Conservation (phyloP, 208 protist genomes). For the Crithidia brevicula region DNA sequence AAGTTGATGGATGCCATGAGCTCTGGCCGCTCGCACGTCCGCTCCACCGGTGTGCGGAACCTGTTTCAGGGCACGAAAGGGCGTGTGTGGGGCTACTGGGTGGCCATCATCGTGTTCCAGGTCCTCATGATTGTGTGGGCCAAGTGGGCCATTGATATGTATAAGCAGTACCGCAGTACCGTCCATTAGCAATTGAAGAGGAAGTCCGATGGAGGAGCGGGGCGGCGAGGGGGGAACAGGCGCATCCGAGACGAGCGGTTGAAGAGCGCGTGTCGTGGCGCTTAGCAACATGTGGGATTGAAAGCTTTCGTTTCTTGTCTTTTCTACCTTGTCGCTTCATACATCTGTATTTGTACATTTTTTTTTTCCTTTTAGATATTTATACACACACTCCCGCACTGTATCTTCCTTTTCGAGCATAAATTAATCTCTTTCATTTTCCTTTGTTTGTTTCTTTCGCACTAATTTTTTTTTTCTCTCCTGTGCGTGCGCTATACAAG, state of each 20-base stretch:
- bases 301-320: too few species aligned
- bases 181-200: too few species aligned
- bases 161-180: constrained; percentile 32
- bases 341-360: constrained; percentile 8
- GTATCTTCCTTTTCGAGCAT: too few species aligned
- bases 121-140: constrained; percentile 69
- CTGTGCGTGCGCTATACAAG: too few species aligned
- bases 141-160: constrained; percentile 64
- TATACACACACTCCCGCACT: too few species aligned
- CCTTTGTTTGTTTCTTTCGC: constrained; percentile 13
- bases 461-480: constrained; percentile 16
- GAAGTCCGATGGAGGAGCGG: too few species aligned
- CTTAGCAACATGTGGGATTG: too few species aligned
- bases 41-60: constrained; percentile 22
- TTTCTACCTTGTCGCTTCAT: neutral
- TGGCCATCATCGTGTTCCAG: constrained; percentile 58
- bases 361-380: constrained; percentile 4
- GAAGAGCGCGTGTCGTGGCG: too few species aligned
- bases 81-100: constrained; percentile 54
- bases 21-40: constrained; percentile 37
- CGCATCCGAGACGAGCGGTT: too few species aligned
- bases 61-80: constrained; percentile 3
- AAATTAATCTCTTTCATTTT: constrained; percentile 16
- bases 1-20: constrained; percentile 56
- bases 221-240: too few species aligned